phyloP scores from a whole-genome alignment of 1,284 basidiomycete species.

The Ganoderma lucidum region DNA sequence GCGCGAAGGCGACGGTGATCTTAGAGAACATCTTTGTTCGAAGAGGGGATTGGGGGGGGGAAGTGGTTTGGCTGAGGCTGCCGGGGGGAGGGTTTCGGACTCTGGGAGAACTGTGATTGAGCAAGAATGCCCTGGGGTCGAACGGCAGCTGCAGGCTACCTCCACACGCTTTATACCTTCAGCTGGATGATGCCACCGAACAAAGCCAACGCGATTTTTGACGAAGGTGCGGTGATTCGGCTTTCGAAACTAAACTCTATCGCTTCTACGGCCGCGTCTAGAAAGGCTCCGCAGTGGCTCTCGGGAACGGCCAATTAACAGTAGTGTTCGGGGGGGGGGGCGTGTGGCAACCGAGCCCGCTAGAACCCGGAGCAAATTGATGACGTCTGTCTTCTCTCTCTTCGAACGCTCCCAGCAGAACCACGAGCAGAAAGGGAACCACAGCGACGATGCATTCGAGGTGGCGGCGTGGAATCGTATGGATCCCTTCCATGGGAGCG shows the following conservation, averaged over 20 bases:
- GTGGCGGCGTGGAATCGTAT: background rate
- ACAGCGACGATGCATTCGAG: background rate
- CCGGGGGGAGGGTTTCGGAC: background rate
- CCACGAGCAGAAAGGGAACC: background rate
- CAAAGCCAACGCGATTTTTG: background rate
- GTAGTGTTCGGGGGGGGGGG: background rate
- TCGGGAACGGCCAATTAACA: background rate
- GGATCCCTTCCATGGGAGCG: conserved; percentile 4
- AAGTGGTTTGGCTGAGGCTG: background rate
- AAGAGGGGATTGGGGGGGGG: background rate
- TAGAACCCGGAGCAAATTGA: background rate
- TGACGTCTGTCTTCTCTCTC: background rate
- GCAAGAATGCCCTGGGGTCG: background rate
- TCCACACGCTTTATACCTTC: conserved; percentile 1
- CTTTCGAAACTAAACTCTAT: background rate
- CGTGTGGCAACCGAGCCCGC: conserved; percentile 1
- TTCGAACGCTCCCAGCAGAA: conserved; percentile 2
- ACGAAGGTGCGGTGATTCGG: background rate
- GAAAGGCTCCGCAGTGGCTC: background rate
- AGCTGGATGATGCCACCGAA: background rate
- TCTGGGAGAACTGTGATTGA: background rate
- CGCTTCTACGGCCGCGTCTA: background rate
- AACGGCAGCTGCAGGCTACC: background rate
- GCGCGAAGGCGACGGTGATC: conserved; percentile 22
- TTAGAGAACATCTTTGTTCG: conserved; percentile 25